Base-by-base conservation (phyloP, 2,329 filamentous ascomycete genomes). In the Ophiostoma himal-ulmi region DNA sequence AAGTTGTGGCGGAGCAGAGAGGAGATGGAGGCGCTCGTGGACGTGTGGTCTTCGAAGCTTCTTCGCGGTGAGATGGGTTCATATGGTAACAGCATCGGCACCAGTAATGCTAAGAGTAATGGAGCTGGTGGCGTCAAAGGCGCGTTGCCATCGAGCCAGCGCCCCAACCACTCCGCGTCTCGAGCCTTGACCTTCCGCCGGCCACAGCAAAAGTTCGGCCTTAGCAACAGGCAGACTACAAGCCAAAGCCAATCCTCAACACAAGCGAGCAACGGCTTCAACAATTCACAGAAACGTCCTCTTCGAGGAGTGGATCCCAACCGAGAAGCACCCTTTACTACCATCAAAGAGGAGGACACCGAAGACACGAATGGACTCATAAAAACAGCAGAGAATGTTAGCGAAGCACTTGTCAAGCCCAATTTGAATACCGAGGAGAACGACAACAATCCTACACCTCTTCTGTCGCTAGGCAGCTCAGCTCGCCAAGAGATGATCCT, bases 1-100 rank as follows among this genome's bases (percentile, higher is more conserved):
- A 93, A 93, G 75, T 79, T 97, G 13, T 97, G 94, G 93, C 86
- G 90, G 72, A 86, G 88, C 70, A 90, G 88, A 73, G 94, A 98
- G 77, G 94, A 97, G 77, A 84, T 94, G 6, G 90, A 92, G 72
- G 88, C 87, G 0, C 78, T 92, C 1, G 81, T 96, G 0, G 90
- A 93, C 71, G 76, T 89, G 70, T 92, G 91, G 84, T 87, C 89
- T 0, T 82, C 84, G 0, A 85, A 84, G 68, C 80, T 89, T 26
- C 84, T 90, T 48, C 85, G 83, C 69, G 86, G 86, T 2, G 85
- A 87, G 60, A 84, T 84, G 72, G 83, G 62, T 10, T 39, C 85
- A 1, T 83, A 86, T 52, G 78, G 79, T 5, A 74, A 76, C 2
- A 76, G 76, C 5, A 60, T 36, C 17, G 36, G 36, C 60, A 34